Evolutionary conservation across 208 protist genomes (phyloP).

Genomic region (Wallacemonas rigidus): DNA sequence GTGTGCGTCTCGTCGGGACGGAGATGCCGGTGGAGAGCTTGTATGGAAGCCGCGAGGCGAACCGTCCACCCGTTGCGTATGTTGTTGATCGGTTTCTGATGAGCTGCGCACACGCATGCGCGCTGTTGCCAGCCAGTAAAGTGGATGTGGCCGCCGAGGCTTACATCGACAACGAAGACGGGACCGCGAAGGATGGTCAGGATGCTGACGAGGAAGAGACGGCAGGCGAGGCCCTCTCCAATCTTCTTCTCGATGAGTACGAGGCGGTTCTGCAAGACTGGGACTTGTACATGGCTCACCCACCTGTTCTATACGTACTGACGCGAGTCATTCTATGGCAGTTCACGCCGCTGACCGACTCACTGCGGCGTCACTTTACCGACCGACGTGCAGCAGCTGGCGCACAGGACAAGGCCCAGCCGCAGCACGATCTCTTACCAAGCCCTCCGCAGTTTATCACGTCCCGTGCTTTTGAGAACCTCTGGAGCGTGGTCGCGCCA

Average conservation of each 20-base stretch:
- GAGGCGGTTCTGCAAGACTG: slow-evolving; percentile 71
- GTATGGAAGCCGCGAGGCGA: slow-evolving; percentile 44
- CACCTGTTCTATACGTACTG: slow-evolving; percentile 75
- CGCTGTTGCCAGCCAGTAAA: not conserved
- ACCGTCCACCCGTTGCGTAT: slow-evolving; percentile 34
- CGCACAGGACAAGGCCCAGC: not conserved
- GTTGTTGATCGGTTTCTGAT: slow-evolving; percentile 80
- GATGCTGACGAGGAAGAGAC: slow-evolving; percentile 27
- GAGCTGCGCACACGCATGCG: slow-evolving; percentile 54
- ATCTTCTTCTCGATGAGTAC: slow-evolving; percentile 64
- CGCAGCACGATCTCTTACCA: not conserved
- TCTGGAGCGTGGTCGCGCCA: slow-evolving; percentile 76
- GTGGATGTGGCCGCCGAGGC: too few relatives aligned
- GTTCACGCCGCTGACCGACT: slow-evolving; percentile 50
- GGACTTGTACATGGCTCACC: slow-evolving; percentile 83
- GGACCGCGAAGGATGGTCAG: not conserved
- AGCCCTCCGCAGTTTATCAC: slow-evolving; percentile 52
- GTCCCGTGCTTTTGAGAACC: slow-evolving; percentile 70
- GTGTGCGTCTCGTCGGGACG: slow-evolving; percentile 58
- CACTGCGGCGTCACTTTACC: slow-evolving; percentile 2
- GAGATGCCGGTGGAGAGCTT: slow-evolving; percentile 63
- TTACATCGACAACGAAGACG: not conserved
- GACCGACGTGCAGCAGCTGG: not conserved
- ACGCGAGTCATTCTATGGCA: slow-evolving; percentile 77
- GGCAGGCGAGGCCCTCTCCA: slow-evolving; percentile 51